These are phyloP conservation scores for Alloascoidea hylecoeti DNA, from an alignment of 805 yeast genomes.

Conservation along the genomic window DNA sequence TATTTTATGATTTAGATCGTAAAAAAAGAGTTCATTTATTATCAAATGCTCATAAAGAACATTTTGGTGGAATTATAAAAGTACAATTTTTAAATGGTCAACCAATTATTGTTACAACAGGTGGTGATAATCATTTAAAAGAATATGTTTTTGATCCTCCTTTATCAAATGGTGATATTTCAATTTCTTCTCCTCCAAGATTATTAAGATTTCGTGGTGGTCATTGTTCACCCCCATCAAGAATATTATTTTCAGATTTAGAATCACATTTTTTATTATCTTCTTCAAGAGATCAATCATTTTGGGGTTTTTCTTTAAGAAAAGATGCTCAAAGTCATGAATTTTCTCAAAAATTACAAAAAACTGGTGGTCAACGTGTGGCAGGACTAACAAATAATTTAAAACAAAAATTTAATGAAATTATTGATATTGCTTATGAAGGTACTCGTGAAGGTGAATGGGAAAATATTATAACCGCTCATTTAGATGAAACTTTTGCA, in stretches of 20 bases:
- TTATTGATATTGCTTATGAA: conserved; percentile 55
- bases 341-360: conserved; percentile 62
- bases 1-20: conserved; percentile 69
- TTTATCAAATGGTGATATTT: conserved; percentile 28
- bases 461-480: conserved; percentile 88
- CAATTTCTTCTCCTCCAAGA: conserved; percentile 80
- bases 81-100: conserved; percentile 79
- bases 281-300: conserved; percentile 72
- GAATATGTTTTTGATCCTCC: conserved; percentile 93
- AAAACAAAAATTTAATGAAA: conserved; percentile 67
- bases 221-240: conserved; percentile 82
- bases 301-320: conserved; percentile 87
- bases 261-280: conserved; percentile 76
- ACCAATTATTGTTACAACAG: conserved; percentile 77
- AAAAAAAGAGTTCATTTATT: conserved; percentile 64
- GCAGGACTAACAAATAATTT: conserved; percentile 41
- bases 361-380: conserved; percentile 15
- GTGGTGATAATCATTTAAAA: conserved; percentile 80
- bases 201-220: conserved; percentile 91
- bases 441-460: conserved; percentile 75
- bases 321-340: conserved; percentile 96
- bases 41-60: conserved; percentile 57
- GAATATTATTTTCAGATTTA: conserved; percentile 63
- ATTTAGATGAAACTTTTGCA: conserved; percentile 70
- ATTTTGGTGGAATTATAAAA: conserved; percentile 63